Conservation (phyloP, 805 yeast genomes). For the Brettanomyces naardenensis region DNA sequence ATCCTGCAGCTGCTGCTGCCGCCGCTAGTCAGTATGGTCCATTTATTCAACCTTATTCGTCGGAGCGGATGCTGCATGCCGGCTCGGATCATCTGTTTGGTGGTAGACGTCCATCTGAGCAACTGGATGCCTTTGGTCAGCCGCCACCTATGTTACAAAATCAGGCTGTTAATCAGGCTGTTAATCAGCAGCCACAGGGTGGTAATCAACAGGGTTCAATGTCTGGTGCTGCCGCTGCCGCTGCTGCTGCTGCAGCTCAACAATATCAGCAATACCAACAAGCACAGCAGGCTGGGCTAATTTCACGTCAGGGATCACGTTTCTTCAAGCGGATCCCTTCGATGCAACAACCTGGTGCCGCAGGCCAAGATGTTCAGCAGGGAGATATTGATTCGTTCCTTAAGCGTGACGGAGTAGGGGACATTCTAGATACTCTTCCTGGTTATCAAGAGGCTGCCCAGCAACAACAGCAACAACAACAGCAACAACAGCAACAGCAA, state of each 20-base stretch:
- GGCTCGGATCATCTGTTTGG: conserved; percentile 18
- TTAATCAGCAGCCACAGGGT: background rate
- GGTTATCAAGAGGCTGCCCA: conserved; percentile 8
- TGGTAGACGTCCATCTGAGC: conserved; percentile 40
- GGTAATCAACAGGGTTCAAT: no score
- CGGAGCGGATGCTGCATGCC: conserved; percentile 17
- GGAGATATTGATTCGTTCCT: conserved; percentile 28
- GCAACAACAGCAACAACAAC: conserved; percentile 8
- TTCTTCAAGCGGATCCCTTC: conserved; percentile 25
- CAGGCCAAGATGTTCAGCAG: conserved; percentile 16
- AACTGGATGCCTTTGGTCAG: conserved; percentile 33
- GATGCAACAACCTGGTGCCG: conserved; percentile 15
- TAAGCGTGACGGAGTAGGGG: conserved; percentile 27
- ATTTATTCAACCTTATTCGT: conserved; percentile 19
- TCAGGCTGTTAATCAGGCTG: background rate
- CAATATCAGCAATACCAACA: conserved; percentile 6
- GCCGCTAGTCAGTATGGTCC: conserved; percentile 5
- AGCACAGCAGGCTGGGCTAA: background rate
- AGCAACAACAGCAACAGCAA: conserved; percentile 9
- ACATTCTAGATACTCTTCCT: conserved; percentile 21
- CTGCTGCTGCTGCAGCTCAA: conserved; percentile 9
- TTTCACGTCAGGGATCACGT: conserved; percentile 22
- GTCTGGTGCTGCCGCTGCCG: background rate
- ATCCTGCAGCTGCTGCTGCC: conserved; percentile 1
- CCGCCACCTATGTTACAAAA: conserved; percentile 8